A percentile compares a stretch with the other conserved stretches of the same genome.
phyloP scores from a whole-genome alignment of 1,284 basidiomycete species.

The Cutaneotrichosporon mucoides region DNA sequence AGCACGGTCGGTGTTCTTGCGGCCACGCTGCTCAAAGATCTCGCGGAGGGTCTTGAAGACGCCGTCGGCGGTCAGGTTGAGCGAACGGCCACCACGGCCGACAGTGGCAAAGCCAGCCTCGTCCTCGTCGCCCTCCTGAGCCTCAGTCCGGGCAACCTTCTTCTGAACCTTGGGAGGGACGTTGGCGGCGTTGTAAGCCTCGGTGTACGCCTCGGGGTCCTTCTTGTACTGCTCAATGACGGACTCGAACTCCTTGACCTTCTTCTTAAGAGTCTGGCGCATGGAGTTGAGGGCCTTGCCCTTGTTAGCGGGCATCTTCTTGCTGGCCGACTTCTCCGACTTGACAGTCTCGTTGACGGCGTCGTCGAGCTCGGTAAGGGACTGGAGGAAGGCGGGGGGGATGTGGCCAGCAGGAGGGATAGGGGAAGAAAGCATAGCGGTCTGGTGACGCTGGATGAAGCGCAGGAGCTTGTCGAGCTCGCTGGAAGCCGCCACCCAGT shows the following conservation, averaged over 20 bases:
- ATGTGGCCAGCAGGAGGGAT: slow-evolving; percentile 73
- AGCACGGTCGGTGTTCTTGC: slow-evolving; percentile 96
- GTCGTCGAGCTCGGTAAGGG: slow-evolving; percentile 70
- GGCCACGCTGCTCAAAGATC: slow-evolving; percentile 91
- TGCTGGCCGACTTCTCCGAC: slow-evolving; percentile 80
- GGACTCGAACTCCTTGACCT: slow-evolving; percentile 80
- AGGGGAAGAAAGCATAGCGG: slow-evolving; percentile 44
- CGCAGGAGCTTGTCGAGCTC: slow-evolving; percentile 95
- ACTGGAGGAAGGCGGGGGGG: slow-evolving; percentile 80
- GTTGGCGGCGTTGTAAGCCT: slow-evolving; percentile 62
- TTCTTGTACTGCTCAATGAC: slow-evolving; percentile 74
- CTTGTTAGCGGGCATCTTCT: slow-evolving; percentile 95
- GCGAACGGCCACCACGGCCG: slow-evolving; percentile 79
- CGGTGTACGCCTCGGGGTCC: slow-evolving; percentile 86
- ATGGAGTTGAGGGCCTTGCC: slow-evolving; percentile 91
- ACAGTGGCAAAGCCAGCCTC: slow-evolving; percentile 76
- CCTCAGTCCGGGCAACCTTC: slow-evolving; percentile 41
- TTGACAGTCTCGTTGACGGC: slow-evolving; percentile 69
- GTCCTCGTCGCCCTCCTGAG: slow-evolving; percentile 47
- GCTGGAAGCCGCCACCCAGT: slow-evolving; percentile 89
- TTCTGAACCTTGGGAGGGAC: slow-evolving; percentile 54
- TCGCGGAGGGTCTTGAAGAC: slow-evolving; percentile 90
- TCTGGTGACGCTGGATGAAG: slow-evolving; percentile 83
- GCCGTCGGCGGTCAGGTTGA: slow-evolving; percentile 79
- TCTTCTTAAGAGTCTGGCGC: slow-evolving; percentile 96